Conservation (phyloP, 2,329 filamentous ascomycete genomes). For the Xylariaceae sp. region DNA sequence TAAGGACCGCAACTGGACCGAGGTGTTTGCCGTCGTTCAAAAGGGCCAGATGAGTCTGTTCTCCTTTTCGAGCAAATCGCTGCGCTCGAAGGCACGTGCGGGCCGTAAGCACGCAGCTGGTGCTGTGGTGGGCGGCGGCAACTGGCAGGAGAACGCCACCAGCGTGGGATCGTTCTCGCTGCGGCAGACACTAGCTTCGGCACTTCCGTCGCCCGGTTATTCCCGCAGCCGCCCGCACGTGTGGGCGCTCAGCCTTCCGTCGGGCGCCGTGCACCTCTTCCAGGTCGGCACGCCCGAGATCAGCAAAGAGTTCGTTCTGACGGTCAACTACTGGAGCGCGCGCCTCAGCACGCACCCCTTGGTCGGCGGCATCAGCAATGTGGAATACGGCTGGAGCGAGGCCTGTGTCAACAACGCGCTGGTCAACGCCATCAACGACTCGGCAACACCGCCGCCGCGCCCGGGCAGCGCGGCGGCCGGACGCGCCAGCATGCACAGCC, state of each 20-base stretch:
- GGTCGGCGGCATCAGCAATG: slow-evolving; percentile 87
- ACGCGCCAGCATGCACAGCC: slow-evolving; percentile 40
- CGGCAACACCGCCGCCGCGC: slow-evolving; percentile 30
- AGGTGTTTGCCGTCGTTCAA: slow-evolving; percentile 93
- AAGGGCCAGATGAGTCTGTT: slow-evolving; percentile 92
- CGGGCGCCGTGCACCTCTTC: slow-evolving; percentile 94
- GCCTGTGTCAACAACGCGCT: slow-evolving; percentile 60
- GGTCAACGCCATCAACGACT: slow-evolving; percentile 45
- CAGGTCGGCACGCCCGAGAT: slow-evolving; percentile 94
- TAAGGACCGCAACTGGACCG: slow-evolving; percentile 89
- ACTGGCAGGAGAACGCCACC: slow-evolving; percentile 97
- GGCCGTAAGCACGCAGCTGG: slow-evolving; percentile 43
- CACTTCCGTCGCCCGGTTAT: slow-evolving; percentile 84
- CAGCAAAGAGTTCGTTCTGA: slow-evolving; percentile 85
- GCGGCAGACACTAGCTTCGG: slow-evolving; percentile 84
- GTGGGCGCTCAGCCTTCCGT: slow-evolving; percentile 87
- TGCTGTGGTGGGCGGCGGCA: slow-evolving; percentile 81
- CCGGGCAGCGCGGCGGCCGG: slow-evolving; percentile 43
- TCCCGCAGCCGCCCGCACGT: slow-evolving; percentile 86
- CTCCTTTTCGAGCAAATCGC: slow-evolving; percentile 81
- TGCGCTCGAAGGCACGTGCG: slow-evolving; percentile 54
- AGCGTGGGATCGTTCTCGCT: slow-evolving; percentile 81
- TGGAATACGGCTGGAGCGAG: slow-evolving; percentile 96
- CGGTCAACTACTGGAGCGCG: slow-evolving; percentile 96
- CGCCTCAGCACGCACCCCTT: slow-evolving; percentile 89